Conservation (phyloP, 768 basidiomycete genomes). For the Trametes coccinea region DNA sequence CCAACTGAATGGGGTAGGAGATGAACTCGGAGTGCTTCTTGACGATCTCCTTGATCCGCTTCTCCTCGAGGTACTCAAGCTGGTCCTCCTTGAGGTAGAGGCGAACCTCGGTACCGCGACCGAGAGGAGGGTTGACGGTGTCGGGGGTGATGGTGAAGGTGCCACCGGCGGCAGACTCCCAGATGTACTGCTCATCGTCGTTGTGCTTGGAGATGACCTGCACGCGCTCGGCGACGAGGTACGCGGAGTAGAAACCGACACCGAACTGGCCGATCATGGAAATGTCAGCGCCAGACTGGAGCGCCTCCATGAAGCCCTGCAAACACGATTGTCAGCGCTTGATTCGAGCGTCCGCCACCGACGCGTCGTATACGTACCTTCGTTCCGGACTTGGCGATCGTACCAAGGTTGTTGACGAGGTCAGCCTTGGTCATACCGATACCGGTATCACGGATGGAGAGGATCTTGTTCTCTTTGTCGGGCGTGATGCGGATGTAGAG, state of each 20-base stretch:
- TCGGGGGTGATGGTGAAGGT: constrained; percentile 99
- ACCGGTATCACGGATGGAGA: constrained; percentile 93
- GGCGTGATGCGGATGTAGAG: constrained; percentile 93
- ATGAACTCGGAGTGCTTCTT: constrained; percentile 99
- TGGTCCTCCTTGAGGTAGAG: constrained; percentile 98
- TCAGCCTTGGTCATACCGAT: constrained; percentile 99
- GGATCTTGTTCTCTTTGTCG: constrained; percentile 93
- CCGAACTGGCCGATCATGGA: constrained; percentile 99
- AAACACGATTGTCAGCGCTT: constrained; percentile 5
- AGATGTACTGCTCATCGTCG: constrained; percentile 99
- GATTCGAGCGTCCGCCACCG: background rate
- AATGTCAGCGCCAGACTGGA: constrained; percentile 84
- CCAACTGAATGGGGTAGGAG: constrained; percentile 98
- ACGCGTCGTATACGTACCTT: constrained; percentile 51
- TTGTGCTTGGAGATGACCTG: constrained; percentile 99
- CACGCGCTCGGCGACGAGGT: constrained; percentile 98
- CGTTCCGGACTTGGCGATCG: constrained; percentile 92
- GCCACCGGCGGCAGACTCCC: constrained; percentile 99
- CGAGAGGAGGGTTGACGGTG: constrained; percentile 84
- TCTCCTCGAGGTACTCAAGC: constrained; percentile 98
- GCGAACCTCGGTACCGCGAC: constrained; percentile 91
- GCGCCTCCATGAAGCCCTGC: constrained; percentile 99
- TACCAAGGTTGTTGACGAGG: constrained; percentile 98
- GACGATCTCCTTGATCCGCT: constrained; percentile 98
- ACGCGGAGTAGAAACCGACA: constrained; percentile 99